Evolutionary conservation across 2,329 filamentous ascomycete species (phyloP).

Genomic region (Cladosporium austrohemisphaericum): DNA sequence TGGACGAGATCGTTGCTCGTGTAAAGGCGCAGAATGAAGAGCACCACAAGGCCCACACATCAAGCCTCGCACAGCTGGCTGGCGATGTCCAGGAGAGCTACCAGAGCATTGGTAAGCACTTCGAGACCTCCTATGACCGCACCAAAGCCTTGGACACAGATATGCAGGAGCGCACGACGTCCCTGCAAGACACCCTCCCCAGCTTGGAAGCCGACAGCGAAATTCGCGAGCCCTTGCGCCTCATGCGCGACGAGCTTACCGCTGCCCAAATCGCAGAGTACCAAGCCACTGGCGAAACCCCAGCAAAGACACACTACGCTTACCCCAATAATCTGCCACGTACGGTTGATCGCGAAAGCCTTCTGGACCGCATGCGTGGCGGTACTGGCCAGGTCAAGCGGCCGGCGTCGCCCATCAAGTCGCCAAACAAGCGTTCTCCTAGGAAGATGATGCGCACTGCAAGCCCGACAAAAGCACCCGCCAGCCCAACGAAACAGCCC

Average conservation of each 20-base stretch:
- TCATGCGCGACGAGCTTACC: constrained; percentile 67
- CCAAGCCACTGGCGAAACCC: constrained; percentile 77
- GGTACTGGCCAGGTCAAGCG: constrained; percentile 23
- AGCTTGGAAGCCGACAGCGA: constrained; percentile 53
- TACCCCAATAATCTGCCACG: constrained; percentile 75
- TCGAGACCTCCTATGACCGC: constrained; percentile 64
- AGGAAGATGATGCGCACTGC: constrained; percentile 24
- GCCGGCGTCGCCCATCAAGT: constrained; percentile 29
- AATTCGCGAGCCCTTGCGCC: constrained; percentile 65
- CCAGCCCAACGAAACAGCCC: constrained; percentile 31
- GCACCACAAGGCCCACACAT: constrained; percentile 67
- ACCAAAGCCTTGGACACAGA: constrained; percentile 66
- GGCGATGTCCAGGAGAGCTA: constrained; percentile 70
- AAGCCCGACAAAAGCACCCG: constrained; percentile 13
- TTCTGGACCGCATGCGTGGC: constrained; percentile 52
- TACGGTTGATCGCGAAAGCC: constrained; percentile 60
- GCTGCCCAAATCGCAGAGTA: constrained; percentile 71
- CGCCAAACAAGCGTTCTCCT: constrained; percentile 32
- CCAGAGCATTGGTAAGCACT: constrained; percentile 64
- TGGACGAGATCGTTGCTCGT: constrained; percentile 85
- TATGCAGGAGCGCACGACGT: constrained; percentile 56
- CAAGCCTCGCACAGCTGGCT: constrained; percentile 64
- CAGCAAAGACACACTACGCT: constrained; percentile 74
- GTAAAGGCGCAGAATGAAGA: constrained; percentile 75
- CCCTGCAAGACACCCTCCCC: constrained; percentile 56